These are phyloP conservation scores for Saprolegnia diclina DNA, from an alignment of 352 stramenopile species.

Conservation along the genomic window DNA sequence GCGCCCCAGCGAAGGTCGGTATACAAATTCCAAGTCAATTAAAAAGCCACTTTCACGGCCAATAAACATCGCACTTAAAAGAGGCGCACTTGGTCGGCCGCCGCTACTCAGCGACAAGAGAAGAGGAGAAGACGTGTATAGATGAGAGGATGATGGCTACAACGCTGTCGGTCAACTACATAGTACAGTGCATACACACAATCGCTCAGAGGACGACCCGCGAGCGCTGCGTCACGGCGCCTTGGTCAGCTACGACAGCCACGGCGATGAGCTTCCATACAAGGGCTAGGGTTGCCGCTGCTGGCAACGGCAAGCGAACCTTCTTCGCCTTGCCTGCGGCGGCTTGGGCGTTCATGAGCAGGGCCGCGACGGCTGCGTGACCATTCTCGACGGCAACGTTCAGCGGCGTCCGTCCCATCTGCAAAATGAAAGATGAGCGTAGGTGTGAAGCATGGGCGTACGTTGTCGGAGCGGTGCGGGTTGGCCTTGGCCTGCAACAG, in stretches of 20 bases:
- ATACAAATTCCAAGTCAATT: constrained; percentile 4
- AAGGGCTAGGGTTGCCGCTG: no score
- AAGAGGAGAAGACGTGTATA: no score
- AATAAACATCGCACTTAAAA: background rate
- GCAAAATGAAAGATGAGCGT: background rate
- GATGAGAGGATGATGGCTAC: no score
- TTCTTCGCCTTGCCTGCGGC: background rate
- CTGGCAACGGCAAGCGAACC: background rate
- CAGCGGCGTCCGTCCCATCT: constrained; percentile 3
- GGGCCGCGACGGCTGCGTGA: background rate
- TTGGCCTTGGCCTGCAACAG: background rate
- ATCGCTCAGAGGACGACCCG: no score
- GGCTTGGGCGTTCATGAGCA: constrained; percentile 6
- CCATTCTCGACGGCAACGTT: constrained; percentile 3
- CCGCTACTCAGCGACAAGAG: no score
- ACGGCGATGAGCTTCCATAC: no score
- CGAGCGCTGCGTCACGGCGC: no score
- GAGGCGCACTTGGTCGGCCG: background rate
- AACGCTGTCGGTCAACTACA: no score
- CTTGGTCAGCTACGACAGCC: no score
- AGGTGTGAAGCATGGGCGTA: background rate
- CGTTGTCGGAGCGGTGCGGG: background rate
- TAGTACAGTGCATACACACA: no score
- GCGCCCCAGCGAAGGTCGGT: constrained; percentile 5
- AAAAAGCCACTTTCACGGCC: background rate